Evolutionary conservation across 768 basidiomycete species (phyloP).

Genomic region (button mushroom (Agaricus bisporus)): DNA sequence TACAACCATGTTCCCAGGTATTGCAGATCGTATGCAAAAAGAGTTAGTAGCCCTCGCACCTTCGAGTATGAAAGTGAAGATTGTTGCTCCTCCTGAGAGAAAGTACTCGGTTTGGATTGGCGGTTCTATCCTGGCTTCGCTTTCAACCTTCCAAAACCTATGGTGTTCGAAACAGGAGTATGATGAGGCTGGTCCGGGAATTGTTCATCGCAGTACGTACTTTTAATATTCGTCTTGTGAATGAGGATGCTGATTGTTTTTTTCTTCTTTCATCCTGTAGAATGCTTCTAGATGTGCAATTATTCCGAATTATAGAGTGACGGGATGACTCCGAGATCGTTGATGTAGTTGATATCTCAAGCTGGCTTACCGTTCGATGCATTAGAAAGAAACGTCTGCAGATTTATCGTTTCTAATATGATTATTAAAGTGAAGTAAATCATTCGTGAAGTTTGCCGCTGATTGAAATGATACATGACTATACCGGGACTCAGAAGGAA

Average conservation of each 20-base stretch:
- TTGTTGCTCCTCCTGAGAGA: constrained; percentile 88
- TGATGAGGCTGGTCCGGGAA: constrained; percentile 77
- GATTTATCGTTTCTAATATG: too few species aligned
- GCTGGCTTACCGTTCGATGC: too few species aligned
- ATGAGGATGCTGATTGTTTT: neutral
- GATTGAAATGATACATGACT: too few species aligned
- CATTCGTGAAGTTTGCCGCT: too few species aligned
- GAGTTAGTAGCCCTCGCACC: constrained; percentile 82
- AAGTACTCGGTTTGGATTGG: constrained; percentile 97
- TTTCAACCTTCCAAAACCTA: constrained; percentile 94
- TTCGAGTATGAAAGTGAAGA: constrained; percentile 93
- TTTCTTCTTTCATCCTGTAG: constrained; percentile 11
- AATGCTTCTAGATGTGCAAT: constrained; percentile 23
- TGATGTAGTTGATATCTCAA: too few species aligned
- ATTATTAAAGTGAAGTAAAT: too few species aligned
- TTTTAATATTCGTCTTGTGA: neutral
- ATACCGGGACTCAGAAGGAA: too few species aligned
- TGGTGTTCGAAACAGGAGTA: constrained; percentile 95
- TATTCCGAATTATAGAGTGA: too few species aligned
- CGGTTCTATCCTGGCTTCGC: constrained; percentile 80
- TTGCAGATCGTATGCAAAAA: constrained; percentile 94
- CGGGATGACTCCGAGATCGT: too few species aligned
- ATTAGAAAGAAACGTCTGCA: too few species aligned
- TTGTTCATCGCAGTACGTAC: constrained; percentile 70
- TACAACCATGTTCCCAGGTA: constrained; percentile 95